Evolutionary conservation across 495 filamentous ascomycete species (phyloP).

Genomic region (Neurospora pannonica): DNA sequence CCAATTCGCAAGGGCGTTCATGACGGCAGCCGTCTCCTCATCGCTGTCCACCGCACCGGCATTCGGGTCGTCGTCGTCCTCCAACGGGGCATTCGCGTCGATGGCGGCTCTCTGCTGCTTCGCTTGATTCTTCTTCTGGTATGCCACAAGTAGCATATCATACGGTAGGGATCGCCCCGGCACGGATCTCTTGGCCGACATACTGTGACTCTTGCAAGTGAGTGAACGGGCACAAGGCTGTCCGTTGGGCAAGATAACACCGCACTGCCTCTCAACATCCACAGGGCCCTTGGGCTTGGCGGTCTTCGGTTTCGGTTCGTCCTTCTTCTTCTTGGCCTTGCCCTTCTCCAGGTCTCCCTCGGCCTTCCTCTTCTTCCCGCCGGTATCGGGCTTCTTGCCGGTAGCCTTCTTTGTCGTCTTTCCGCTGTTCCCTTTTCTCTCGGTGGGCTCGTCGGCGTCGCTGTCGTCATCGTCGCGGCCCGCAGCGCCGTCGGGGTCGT

Average conservation of each 20-base stretch:
- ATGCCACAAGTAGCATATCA: constrained; percentile 84
- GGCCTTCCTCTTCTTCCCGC: constrained; percentile 81
- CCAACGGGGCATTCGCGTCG: constrained; percentile 84
- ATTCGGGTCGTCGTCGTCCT: constrained; percentile 72
- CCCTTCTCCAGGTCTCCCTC: constrained; percentile 66
- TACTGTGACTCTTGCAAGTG: constrained; percentile 93
- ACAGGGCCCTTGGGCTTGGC: constrained; percentile 89
- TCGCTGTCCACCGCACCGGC: constrained; percentile 76
- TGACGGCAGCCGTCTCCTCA: constrained; percentile 82
- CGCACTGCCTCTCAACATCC: constrained; percentile 95
- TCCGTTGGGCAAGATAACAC: constrained; percentile 73
- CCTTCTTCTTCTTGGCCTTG: constrained; percentile 89
- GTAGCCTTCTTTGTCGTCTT: constrained; percentile 68
- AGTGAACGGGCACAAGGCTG: constrained; percentile 83
- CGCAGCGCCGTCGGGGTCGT: constrained; percentile 46
- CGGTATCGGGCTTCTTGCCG: constrained; percentile 50
- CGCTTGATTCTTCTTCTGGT: constrained; percentile 98
- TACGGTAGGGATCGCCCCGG: constrained; percentile 87
- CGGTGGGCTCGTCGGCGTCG: constrained; percentile 40
- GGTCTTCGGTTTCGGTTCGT: constrained; percentile 82
- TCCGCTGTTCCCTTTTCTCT: constrained; percentile 27
- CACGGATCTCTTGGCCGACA: constrained; percentile 91
- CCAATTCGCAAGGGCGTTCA: constrained; percentile 68
- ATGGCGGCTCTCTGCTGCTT: constrained; percentile 93
- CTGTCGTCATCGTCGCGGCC: constrained; percentile 60